phyloP scores from a whole-genome alignment of 2,329 filamentous ascomycete species.

The Colletotrichum costaricense region DNA sequence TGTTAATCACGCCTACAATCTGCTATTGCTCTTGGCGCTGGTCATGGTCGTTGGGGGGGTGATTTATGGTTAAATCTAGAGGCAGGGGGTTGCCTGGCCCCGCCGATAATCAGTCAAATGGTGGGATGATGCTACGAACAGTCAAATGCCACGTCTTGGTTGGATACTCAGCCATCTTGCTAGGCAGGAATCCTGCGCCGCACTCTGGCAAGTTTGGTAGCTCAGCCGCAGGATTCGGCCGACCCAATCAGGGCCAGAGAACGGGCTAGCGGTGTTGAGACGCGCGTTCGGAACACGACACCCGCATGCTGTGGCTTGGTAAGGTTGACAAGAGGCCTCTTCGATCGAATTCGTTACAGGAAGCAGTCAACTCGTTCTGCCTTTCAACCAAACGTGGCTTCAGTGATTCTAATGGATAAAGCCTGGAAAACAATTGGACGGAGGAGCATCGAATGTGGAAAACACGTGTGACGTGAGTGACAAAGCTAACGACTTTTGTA shows the following conservation, averaged over 20 bases:
- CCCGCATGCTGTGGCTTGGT: slow-evolving; percentile 24
- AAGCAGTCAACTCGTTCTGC: background rate
- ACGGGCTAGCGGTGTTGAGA: slow-evolving; percentile 10
- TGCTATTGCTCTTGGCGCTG: background rate
- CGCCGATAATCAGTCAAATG: slow-evolving; percentile 4
- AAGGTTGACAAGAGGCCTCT: slow-evolving; percentile 34
- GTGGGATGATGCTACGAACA: slow-evolving; percentile 8
- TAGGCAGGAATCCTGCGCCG: slow-evolving; percentile 27
- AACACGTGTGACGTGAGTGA: background rate
- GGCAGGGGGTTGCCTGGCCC: background rate
- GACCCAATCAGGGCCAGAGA: background rate
- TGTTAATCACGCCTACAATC: background rate
- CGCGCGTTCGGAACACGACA: slow-evolving; percentile 26
- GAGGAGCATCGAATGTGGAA: background rate
- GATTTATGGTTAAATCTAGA: slow-evolving; percentile 29
- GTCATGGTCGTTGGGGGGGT: background rate
- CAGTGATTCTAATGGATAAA: background rate
- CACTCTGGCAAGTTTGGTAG: background rate
- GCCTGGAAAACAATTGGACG: background rate
- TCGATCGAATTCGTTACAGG: background rate
- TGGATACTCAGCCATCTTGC: background rate
- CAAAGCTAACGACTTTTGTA: background rate
- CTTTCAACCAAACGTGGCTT: background rate
- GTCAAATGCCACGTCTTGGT: background rate
- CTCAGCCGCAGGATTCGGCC: slow-evolving; percentile 22